A percentile compares a stretch with the other conserved stretches of the same genome.
These are phyloP conservation scores for Closterium sp. DNA, from an alignment of 139 green algal genomes.

Conservation along the genomic window DNA sequence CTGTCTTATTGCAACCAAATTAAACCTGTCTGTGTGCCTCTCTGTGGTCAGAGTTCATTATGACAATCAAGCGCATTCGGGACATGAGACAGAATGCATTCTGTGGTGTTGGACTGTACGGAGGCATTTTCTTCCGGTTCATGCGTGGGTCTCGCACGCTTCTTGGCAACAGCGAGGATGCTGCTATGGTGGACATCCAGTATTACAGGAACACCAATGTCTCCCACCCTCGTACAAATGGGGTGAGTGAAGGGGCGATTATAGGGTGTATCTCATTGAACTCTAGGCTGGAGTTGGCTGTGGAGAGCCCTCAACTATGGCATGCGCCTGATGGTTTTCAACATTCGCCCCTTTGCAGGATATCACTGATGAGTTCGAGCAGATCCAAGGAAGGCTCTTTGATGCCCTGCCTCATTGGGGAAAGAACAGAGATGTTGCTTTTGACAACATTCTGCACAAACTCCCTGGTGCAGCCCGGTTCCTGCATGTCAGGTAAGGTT, in stretches of 20 bases:
- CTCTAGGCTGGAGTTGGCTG: not conserved
- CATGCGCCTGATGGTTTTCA: not conserved
- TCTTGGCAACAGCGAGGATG: not conserved
- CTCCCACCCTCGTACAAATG: not conserved
- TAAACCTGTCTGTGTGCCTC: not conserved
- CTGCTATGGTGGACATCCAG: constrained; percentile 13
- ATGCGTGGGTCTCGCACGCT: not conserved
- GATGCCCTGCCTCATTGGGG: not conserved
- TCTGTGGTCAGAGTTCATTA: not conserved
- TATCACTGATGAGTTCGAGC: not conserved
- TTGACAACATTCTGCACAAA: constrained; percentile 6
- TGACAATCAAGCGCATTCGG: constrained; percentile 14
- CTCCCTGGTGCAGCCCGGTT: not conserved
- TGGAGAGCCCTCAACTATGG: not conserved
- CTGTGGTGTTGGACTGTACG: constrained; percentile 11
- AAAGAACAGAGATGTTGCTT: not conserved
- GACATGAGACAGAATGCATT: not conserved
- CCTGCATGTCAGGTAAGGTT: not conserved
- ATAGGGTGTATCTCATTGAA: not conserved
- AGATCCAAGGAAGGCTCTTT: not conserved
- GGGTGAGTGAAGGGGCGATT: not conserved
- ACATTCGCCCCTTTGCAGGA: not conserved
- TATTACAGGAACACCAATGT: not conserved
- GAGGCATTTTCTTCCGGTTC: constrained; percentile 14
- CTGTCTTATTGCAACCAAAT: not conserved